Base-by-base conservation (phyloP, 208 protist genomes). In the Leishmania braziliensis region DNA sequence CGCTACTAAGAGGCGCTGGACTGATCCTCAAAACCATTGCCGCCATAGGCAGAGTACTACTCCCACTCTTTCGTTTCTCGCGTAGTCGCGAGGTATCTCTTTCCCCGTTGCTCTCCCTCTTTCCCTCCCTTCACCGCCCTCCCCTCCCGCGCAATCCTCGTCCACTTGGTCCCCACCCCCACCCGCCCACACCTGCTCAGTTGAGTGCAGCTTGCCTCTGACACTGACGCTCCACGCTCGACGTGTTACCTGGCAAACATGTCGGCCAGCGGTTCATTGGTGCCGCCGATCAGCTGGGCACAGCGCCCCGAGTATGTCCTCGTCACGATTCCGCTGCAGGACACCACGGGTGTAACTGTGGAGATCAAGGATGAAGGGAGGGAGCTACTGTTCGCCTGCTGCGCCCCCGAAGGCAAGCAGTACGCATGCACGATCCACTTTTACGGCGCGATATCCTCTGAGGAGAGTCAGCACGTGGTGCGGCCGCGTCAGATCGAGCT, bases 201-300 rank as follows among this genome's bases (percentile, higher is more conserved):
- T 54, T 48, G 10, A 12, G 69, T 73, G 46, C 20, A 36, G 69
- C 46, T 29, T 53, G 1, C 33, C 26, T 53, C 46, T 53, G 20
- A 18, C 69, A 73, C 36, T 18, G 69, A 53, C 69, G 26, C 10
- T 20, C 26, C 9, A 3, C 43, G 20, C 10, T 36, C 26, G 46
- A 3, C 43, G 20, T 53, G 1, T 36, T n/a, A 20, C 26, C 26
- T 48, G 23, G 48, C 23, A 14, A 46, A 51, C 51, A 83, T 85
- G 82, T 81, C 77, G 14, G 70, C 72, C 6, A 78, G 77, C 23
- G 86, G 85, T 0, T 56, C 86, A 2, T 77, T 91, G 48, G 93
- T 91, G 75, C 91, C 93, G 14, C 91, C 89, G 10, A 86, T 97
- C 74, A 82, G 90, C 50, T 98, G 95, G 95, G 94, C 95, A 29